Conservation (phyloP, 176 grass and related monocot species). For the Thinopyrum elongatum region DNA sequence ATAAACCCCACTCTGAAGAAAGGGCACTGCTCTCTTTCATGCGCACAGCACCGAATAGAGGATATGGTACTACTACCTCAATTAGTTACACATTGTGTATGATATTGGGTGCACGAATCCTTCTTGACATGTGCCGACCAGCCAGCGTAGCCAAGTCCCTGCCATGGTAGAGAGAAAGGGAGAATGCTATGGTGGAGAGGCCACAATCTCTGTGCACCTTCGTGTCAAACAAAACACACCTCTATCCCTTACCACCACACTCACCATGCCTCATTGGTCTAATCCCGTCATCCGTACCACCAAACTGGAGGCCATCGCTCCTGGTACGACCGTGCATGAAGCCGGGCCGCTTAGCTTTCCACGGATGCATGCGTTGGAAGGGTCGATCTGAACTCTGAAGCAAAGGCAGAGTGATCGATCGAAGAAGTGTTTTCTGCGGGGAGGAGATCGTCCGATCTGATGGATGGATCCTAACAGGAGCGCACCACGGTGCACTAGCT, state of each 20-base stretch:
- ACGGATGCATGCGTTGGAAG: neutral
- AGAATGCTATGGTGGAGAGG: slow-evolving; percentile 5
- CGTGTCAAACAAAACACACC: neutral
- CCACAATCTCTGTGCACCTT: neutral
- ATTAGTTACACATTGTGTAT: neutral
- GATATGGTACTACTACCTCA: neutral
- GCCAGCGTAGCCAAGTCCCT: too few species aligned
- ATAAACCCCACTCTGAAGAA: neutral
- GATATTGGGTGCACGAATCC: slow-evolving; percentile 21
- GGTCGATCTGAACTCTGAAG: neutral
- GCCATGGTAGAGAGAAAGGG: neutral
- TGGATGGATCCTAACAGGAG: slow-evolving; percentile 38
- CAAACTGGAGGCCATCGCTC: slow-evolving; percentile 16
- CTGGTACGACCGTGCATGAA: neutral
- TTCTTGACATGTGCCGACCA: slow-evolving; percentile 23
- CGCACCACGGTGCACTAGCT: slow-evolving; percentile 36
- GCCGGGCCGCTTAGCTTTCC: neutral
- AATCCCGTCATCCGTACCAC: neutral
- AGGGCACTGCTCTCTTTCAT: neutral
- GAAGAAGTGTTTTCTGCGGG: slow-evolving; percentile 11
- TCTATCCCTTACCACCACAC: neutral
- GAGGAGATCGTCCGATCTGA: neutral
- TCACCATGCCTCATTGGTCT: neutral
- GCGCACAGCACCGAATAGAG: slow-evolving; percentile 1
- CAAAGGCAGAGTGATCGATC: neutral